Conservation (phyloP, 495 filamentous ascomycete species). For the Hypoxylon subgilvum region DNA sequence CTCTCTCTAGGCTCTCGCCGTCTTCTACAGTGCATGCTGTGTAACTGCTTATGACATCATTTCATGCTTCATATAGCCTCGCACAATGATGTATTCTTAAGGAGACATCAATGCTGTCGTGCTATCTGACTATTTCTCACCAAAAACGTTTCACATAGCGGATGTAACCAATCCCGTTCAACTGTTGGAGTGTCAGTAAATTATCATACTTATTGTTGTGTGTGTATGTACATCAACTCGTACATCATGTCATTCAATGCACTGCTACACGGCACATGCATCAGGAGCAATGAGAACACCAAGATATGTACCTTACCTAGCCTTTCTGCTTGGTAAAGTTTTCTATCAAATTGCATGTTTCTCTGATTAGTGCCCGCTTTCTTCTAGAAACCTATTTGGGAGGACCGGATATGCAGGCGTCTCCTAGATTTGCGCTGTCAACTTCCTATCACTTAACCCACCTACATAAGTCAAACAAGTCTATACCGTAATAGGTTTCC, state of each 20-base stretch:
- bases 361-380: slow-evolving; percentile 33
- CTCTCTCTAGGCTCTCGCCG: slow-evolving; percentile 23
- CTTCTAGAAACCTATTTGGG: slow-evolving; percentile 15
- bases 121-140: slow-evolving; percentile 3
- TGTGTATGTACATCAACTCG: too few species aligned
- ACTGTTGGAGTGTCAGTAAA: too few species aligned
- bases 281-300: too few species aligned
- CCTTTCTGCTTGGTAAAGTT: neutral
- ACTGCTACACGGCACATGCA: too few species aligned
- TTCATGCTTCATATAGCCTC: neutral
- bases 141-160: too few species aligned
- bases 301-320: too few species aligned
- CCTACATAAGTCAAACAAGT: slow-evolving; percentile 20
- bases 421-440: slow-evolving; percentile 25
- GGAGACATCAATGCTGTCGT: too few species aligned
- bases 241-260: too few species aligned
- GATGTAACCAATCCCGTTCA: too few species aligned
- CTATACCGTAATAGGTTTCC: slow-evolving; percentile 22
- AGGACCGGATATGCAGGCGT: slow-evolving; percentile 33
- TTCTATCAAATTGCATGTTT: slow-evolving; percentile 14
- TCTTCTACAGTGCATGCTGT: slow-evolving; percentile 18
- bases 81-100: neutral
- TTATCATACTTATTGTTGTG: too few species aligned
- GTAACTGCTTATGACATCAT: slow-evolving; percentile 34
- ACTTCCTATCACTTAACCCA: slow-evolving; percentile 1